Conservation (phyloP, 495 filamentous ascomycete genomes). For the Penicillium canescens region DNA sequence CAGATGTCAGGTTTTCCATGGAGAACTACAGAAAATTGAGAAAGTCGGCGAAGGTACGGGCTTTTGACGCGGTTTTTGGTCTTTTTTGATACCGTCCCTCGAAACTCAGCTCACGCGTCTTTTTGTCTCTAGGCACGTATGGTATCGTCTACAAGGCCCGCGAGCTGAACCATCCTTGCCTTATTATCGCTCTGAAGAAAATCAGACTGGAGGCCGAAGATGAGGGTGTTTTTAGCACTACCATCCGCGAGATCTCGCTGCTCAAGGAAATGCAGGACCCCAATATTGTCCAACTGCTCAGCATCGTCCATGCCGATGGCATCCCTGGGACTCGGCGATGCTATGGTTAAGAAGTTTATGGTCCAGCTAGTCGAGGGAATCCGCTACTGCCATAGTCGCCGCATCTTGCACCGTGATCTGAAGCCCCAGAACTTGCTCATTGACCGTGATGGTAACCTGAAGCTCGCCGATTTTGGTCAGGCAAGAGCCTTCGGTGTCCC, state of each 20-base stretch:
- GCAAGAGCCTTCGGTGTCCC: conserved; percentile 96
- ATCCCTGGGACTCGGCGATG: conserved; percentile 83
- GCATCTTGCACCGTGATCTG: conserved; percentile 91
- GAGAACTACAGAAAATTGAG: no score
- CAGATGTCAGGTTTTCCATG: no score
- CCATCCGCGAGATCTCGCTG: conserved; percentile 94
- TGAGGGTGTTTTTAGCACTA: conserved; percentile 24
- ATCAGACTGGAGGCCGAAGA: no score
- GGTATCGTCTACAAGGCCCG: conserved; percentile 92
- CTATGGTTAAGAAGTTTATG: conserved; percentile 98
- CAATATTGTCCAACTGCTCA: conserved; percentile 87
- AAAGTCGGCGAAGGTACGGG: no score
- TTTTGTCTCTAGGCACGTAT: conserved; percentile 82
- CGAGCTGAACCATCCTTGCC: conserved; percentile 72
- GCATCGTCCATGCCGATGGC: conserved; percentile 95
- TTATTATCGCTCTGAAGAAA: conserved; percentile 44
- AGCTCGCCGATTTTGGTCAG: conserved; percentile 96
- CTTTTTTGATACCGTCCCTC: no score
- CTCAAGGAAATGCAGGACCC: conserved; percentile 97
- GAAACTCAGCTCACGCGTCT: no score
- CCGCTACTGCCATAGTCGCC: conserved; percentile 93
- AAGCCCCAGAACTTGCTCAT: conserved; percentile 99
- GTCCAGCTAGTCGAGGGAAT: conserved; percentile 88
- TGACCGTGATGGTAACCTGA: conserved; percentile 90
- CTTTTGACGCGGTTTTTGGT: no score